Percentiles rank a stretch among this genome's conserved stretches.
Conservation (phyloP, 345 rosid species). For the Erysimum cheiranthoides region DNA sequence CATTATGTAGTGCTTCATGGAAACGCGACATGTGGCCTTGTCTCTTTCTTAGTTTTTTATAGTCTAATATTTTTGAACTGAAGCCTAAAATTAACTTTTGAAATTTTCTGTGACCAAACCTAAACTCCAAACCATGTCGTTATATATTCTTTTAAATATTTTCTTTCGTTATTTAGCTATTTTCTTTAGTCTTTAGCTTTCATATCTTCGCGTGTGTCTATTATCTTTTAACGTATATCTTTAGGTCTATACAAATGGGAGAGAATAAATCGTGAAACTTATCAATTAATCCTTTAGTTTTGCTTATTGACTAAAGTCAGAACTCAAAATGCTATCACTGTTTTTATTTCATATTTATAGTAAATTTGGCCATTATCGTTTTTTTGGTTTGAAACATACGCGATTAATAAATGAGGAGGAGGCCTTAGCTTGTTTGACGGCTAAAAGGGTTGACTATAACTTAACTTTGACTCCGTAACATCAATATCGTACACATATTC, state of each 20-base stretch:
- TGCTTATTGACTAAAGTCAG: neutral
- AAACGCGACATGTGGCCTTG: constrained; percentile 32
- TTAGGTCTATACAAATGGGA: neutral
- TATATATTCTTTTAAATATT: neutral
- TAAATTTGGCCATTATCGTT: too few species aligned
- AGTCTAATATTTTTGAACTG: neutral
- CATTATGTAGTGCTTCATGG: constrained; percentile 18
- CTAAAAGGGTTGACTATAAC: constrained; percentile 18
- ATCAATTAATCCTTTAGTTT: neutral
- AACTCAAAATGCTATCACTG: neutral
- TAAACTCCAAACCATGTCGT: constrained; percentile 4
- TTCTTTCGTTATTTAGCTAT: constrained; percentile 1
- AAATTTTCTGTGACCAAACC: neutral
- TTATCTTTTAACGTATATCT: neutral
- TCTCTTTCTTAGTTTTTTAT: neutral
- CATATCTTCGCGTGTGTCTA: neutral
- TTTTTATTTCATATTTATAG: neutral
- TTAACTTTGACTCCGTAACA: constrained; percentile 27
- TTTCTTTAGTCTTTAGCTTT: neutral
- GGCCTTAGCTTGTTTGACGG: constrained; percentile 31
- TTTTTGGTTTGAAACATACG: too few species aligned
- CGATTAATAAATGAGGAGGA: neutral
- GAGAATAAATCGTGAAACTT: neutral
- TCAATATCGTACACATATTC: constrained; percentile 16
- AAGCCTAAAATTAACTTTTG: constrained; percentile 5